Evolutionary conservation across 2,329 filamentous ascomycete species (phyloP), one percentile per base, ranked within the genome.

Genomic region (Penicillium sp.): DNA sequence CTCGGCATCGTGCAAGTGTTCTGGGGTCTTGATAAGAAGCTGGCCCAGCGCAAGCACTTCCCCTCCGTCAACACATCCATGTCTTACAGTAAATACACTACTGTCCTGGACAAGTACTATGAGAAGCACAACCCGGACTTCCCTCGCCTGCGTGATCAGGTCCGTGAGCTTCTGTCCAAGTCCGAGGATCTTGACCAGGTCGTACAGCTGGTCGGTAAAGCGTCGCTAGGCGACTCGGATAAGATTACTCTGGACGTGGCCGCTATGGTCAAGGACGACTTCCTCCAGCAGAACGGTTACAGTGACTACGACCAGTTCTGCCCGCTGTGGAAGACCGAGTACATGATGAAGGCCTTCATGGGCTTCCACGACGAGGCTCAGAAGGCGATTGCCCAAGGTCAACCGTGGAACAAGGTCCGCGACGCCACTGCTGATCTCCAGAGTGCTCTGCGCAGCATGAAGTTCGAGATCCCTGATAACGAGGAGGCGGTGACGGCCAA

Each of bases 331-430:
- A 99, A 99, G 89, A 99, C 95, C 0, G 90, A 96, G 77, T 99
- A 95, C 89, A 98, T 99, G 95, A 99, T 99, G 95, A 97, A 96
- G 86, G 89, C 92, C 65, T 98, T 99, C 88, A 91, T 99, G 83
- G 91, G 89, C 59, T 99, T 94, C 86, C 92, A 97, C 76, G 96
- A 99, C 72, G 95, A 99, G 82, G 89, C 92, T 24, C 94, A 98
- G 77, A 98, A 97, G 86, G 92, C 92, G 6, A 86, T 99, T 73
- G 85, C 90, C 6, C 92, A 96, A 77, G 95, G 95, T 61, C 90
- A 94, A 79, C 89, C 82, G 78, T 99, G 95, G 95, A 82, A 83
- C 74, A 97, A 96, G 85, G 89, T 99, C 56, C 88, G 94, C 67
- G 95, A 99, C 71, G 87, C 90, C 36, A 99, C 95, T 13, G 82